These are phyloP conservation scores for Trichoderma koningii DNA, from an alignment of 2,329 filamentous ascomycete genomes.

Conservation along the genomic window DNA sequence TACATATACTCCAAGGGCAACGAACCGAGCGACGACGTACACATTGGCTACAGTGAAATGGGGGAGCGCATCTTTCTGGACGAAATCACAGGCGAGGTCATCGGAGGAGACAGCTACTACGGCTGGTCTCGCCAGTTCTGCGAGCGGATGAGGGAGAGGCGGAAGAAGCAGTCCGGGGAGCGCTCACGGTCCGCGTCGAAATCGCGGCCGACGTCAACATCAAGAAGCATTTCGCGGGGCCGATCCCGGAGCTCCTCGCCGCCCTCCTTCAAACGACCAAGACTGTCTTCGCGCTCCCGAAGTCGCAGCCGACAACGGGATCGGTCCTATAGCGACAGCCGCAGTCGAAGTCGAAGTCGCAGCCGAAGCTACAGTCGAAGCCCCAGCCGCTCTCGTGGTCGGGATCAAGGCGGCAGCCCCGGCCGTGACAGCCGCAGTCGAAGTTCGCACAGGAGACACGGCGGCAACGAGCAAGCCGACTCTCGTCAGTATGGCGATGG, in stretches of 20 bases:
- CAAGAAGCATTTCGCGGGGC: slow-evolving; percentile 36
- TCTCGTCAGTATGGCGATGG: slow-evolving; percentile 9
- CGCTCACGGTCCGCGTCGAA: slow-evolving; percentile 40
- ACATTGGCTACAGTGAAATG: slow-evolving; percentile 71
- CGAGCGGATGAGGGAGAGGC: slow-evolving; percentile 71
- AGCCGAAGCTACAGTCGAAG: slow-evolving; percentile 29
- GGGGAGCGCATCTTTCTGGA: slow-evolving; percentile 69
- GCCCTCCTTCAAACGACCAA: slow-evolving; percentile 38
- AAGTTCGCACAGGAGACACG: slow-evolving; percentile 7
- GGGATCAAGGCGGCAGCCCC: slow-evolving; percentile 27
- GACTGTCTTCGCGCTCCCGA: slow-evolving; percentile 34
- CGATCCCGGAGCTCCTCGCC: slow-evolving; percentile 40
- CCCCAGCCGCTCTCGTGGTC: slow-evolving; percentile 26
- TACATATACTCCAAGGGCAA: slow-evolving; percentile 62
- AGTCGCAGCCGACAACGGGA: slow-evolving; percentile 31
- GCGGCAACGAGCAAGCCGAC: slow-evolving; percentile 19
- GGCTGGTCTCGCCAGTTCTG: slow-evolving; percentile 84
- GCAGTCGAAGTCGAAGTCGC: slow-evolving; percentile 38
- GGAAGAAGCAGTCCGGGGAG: slow-evolving; percentile 40
- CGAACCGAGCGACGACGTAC: slow-evolving; percentile 49
- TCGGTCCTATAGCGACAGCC: slow-evolving; percentile 34
- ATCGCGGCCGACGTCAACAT: slow-evolving; percentile 38
- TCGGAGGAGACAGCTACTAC: slow-evolving; percentile 76
- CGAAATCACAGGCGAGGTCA: slow-evolving; percentile 64
- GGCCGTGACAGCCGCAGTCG: slow-evolving; percentile 9